Conservation (phyloP, 176 grass and related monocot genomes). For the Oryza coarctata region DNA sequence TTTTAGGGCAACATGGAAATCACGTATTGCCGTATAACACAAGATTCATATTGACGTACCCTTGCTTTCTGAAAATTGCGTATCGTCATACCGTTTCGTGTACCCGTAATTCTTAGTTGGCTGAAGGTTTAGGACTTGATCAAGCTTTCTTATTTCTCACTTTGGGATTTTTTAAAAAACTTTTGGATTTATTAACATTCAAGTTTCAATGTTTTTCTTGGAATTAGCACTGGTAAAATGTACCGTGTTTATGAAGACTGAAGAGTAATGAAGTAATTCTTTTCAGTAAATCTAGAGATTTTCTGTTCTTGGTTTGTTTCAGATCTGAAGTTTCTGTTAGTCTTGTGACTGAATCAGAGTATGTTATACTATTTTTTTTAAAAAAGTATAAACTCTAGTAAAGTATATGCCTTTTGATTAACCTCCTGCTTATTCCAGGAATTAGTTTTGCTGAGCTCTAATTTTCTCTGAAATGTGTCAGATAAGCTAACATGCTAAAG, state of each 20-base stretch:
- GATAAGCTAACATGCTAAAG: conserved; percentile 20
- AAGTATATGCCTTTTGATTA: neutral
- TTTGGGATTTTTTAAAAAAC: neutral
- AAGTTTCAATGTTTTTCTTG: neutral
- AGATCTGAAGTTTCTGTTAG: conserved; percentile 24
- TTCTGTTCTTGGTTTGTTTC: neutral
- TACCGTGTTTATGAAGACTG: neutral
- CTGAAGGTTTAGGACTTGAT: neutral
- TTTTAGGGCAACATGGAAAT: no score
- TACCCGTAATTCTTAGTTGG: no score
- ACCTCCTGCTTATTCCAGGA: neutral
- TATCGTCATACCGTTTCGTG: no score
- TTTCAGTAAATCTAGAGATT: neutral
- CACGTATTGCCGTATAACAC: no score
- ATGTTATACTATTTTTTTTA: neutral
- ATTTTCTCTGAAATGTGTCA: conserved; percentile 28
- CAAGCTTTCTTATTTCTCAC: neutral
- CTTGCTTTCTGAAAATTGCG: no score
- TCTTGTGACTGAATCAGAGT: neutral
- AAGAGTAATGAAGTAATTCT: neutral
- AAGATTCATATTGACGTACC: no score
- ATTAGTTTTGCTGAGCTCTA: neutral
- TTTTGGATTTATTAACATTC: neutral
- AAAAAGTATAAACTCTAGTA: neutral
- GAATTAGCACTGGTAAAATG: neutral